Evolutionary conservation across 1,284 basidiomycete genomes (phyloP).

Genomic region (Wallemia mellicola): DNA sequence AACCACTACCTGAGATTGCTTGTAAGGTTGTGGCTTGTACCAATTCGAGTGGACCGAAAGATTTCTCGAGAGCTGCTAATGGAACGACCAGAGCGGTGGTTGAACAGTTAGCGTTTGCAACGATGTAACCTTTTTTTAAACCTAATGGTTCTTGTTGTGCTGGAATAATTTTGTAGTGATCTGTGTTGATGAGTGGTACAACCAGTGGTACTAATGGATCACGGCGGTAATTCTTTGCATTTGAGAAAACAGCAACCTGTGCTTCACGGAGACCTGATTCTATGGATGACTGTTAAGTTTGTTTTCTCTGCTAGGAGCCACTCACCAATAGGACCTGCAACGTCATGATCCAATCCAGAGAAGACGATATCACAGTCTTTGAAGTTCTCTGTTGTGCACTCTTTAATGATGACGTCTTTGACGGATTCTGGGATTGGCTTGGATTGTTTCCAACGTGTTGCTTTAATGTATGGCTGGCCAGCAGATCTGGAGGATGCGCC

Average conservation of each 20-base stretch:
- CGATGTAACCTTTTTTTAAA: conserved; percentile 69
- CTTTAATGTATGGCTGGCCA: conserved; percentile 46
- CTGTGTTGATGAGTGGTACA: conserved; percentile 82
- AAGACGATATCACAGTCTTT: conserved; percentile 64
- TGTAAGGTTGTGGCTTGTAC: conserved; percentile 86
- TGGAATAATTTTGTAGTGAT: conserved; percentile 54
- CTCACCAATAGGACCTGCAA: conserved; percentile 77
- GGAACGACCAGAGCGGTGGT: conserved; percentile 85
- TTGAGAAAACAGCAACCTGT: conserved; percentile 80
- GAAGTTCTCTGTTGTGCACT: conserved; percentile 53
- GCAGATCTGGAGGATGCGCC: conserved; percentile 74
- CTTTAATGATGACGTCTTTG: conserved; percentile 36
- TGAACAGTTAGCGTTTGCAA: conserved; percentile 95
- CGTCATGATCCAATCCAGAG: conserved; percentile 78
- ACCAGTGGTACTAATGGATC: conserved; percentile 88
- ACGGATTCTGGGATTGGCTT: conserved; percentile 40
- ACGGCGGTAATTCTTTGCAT: conserved; percentile 84
- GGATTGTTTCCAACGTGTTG: conserved; percentile 62
- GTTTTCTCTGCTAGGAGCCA: conserved; percentile 4
- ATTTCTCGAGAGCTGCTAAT: conserved; percentile 62
- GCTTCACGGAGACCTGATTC: conserved; percentile 64
- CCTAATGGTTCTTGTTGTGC: conserved; percentile 44
- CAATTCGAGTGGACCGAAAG: conserved; percentile 74
- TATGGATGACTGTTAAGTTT: conserved; percentile 13
- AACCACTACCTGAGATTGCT: conserved; percentile 87